A percentile compares a stretch with the other conserved stretches of the same genome.
These are phyloP conservation scores for Encephalitozoon hellem DNA, from an alignment of 371 early-diverging fungal genomes.

Conservation along the genomic window DNA sequence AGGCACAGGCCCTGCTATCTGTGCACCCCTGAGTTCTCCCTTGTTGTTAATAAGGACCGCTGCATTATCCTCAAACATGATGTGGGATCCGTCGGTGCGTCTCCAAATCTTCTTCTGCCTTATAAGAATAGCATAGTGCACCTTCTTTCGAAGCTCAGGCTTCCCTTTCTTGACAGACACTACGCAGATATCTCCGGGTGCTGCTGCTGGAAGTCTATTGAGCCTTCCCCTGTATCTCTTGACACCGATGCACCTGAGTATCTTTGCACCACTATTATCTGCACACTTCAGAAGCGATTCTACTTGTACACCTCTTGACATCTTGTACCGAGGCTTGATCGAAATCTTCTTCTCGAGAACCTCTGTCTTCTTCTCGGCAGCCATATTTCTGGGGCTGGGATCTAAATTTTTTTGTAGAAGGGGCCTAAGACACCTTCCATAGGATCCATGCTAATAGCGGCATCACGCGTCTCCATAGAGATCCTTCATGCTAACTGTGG, in stretches of 20 bases:
- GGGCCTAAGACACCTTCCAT: neutral
- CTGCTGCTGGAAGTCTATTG: conserved; percentile 94
- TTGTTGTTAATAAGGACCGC: conserved; percentile 93
- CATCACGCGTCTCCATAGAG: neutral
- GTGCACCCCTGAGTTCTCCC: conserved; percentile 99
- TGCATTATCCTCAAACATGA: conserved; percentile 93
- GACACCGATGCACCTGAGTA: conserved; percentile 95
- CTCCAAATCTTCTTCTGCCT: conserved; percentile 99
- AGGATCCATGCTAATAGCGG: neutral
- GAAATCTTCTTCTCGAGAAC: conserved; percentile 29
- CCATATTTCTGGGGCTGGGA: conserved; percentile 11
- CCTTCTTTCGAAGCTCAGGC: conserved; percentile 99
- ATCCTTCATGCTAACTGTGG: neutral
- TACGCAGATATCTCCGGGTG: conserved; percentile 97
- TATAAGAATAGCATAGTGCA: conserved; percentile 94
- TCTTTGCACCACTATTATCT: conserved; percentile 99
- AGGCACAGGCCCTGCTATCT: conserved; percentile 97
- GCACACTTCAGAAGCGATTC: conserved; percentile 98
- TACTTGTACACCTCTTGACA: conserved; percentile 97
- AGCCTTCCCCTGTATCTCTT: conserved; percentile 86
- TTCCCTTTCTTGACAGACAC: conserved; percentile 99
- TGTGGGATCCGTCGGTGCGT: conserved; percentile 93
- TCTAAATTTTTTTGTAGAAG: neutral
- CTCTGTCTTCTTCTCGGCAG: conserved; percentile 31
- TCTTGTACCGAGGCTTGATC: conserved; percentile 63